Percentiles rank a stretch among this genome's conserved stretches.
Conservation (phyloP, 169 alveolate species). For the Theileria parva region DNA sequence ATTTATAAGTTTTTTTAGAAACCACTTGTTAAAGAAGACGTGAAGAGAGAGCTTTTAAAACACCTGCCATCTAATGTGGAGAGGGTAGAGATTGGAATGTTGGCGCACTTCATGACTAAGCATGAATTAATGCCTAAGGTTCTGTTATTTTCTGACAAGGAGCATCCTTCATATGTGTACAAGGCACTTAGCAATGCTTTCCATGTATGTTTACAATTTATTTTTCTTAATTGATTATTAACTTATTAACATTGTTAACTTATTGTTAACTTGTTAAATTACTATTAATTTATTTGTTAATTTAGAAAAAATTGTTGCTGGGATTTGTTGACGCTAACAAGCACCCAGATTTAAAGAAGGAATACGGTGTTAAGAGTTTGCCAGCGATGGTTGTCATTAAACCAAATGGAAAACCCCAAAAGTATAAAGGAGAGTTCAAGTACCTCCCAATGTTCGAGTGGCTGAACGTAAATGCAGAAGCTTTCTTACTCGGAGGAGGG, state of each 20-base stretch:
- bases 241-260: neutral
- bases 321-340: conserved; percentile 72
- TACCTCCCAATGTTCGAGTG: conserved; percentile 88
- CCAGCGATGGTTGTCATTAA: conserved; percentile 87
- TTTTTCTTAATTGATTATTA: no score
- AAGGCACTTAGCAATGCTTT: conserved; percentile 74
- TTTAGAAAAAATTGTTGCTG: conserved; percentile 60
- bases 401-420: conserved; percentile 77
- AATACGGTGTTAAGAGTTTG: conserved; percentile 82
- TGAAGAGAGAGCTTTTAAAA: conserved; percentile 47
- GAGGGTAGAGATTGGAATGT: conserved; percentile 56
- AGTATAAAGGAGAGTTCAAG: conserved; percentile 87
- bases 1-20: conserved; percentile 19
- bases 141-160: conserved; percentile 69
- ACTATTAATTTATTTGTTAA: conserved; percentile 12
- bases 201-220: conserved; percentile 31
- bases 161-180: conserved; percentile 69
- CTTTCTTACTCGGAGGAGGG: conserved; percentile 94
- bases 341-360: conserved; percentile 76
- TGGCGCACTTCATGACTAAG: conserved; percentile 70
- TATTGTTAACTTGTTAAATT: neutral
- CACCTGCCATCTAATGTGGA: conserved; percentile 74
- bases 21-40: conserved; percentile 20
- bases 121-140: conserved; percentile 78
- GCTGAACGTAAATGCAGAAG: conserved; percentile 93